phyloP scores from a whole-genome alignment of 257 asterid genomes.

The Nicotiana otophora region DNA sequence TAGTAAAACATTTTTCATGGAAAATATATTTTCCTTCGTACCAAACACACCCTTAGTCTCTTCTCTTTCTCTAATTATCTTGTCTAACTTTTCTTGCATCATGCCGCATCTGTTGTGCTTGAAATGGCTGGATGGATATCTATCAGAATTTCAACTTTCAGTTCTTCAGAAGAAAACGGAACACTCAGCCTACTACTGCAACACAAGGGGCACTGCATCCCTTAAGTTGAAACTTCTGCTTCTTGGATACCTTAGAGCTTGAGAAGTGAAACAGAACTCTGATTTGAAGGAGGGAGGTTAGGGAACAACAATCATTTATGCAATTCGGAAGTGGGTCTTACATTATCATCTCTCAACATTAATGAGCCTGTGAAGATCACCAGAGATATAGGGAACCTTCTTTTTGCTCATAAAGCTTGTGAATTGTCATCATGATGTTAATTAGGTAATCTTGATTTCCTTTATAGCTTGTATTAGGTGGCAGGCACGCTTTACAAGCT shows the following conservation, averaged over 20 bases:
- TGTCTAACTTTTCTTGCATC: constrained; percentile 69
- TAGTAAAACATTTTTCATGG: too few relatives aligned
- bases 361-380: constrained; percentile 22
- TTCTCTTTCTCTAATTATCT: constrained; percentile 48
- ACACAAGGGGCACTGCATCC: constrained; percentile 48
- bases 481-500: constrained; percentile 25
- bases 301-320: constrained; percentile 29
- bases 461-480: constrained; percentile 36
- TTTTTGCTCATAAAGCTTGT: constrained; percentile 25
- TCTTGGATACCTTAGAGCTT: constrained; percentile 28
- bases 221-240: constrained; percentile 36
- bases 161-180: constrained; percentile 43
- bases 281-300: constrained; percentile 14
- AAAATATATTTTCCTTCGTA: too few relatives aligned
- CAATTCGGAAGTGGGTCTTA: constrained; percentile 29
- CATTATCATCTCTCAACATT: constrained; percentile 49
- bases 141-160: constrained; percentile 36
- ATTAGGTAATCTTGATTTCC: constrained; percentile 23
- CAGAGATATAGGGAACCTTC: constrained; percentile 22
- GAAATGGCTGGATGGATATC: constrained; percentile 29
- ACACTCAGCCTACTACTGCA: constrained; percentile 45
- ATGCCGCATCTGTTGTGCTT: constrained; percentile 55
- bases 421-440: constrained; percentile 18
- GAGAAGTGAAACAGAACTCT: constrained; percentile 22
- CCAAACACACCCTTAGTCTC: constrained; percentile 10